Percentiles rank a stretch among this genome's conserved stretches.
Conservation (phyloP, 352 stramenopile species). For the Phytophthora agathidicida region DNA sequence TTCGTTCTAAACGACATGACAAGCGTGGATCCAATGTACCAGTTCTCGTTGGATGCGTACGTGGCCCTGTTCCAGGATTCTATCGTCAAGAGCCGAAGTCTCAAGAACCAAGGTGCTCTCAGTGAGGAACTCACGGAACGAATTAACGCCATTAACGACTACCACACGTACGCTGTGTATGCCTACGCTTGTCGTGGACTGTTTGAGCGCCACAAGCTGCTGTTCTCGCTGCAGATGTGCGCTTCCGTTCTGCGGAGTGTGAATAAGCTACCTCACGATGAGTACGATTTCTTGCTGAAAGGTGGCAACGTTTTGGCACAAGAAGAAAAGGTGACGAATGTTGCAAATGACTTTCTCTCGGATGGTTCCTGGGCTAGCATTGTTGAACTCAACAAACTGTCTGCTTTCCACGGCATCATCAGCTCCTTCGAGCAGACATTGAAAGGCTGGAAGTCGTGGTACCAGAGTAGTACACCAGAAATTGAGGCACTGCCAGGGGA, state of each 20-base stretch:
- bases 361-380: conserved; percentile 90
- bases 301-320: conserved; percentile 74
- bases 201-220: conserved; percentile 96
- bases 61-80: conserved; percentile 95
- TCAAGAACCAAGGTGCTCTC: conserved; percentile 81
- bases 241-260: conserved; percentile 92
- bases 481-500: conserved; percentile 90
- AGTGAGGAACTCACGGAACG: conserved; percentile 86
- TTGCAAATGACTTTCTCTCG: conserved; percentile 86
- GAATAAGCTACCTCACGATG: conserved; percentile 91
- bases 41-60: conserved; percentile 96
- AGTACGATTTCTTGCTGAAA: conserved; percentile 96
- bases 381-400: conserved; percentile 92
- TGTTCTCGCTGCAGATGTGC: conserved; percentile 96
- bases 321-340: conserved; percentile 83
- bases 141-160: conserved; percentile 95
- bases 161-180: conserved; percentile 96
- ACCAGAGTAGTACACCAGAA: conserved; percentile 90
- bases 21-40: conserved; percentile 97
- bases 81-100: conserved; percentile 87
- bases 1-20: conserved; percentile 97
- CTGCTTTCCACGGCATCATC: conserved; percentile 88
- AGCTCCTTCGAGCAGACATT: conserved; percentile 90
- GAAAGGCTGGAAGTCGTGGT: conserved; percentile 87
- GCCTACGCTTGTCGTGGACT: conserved; percentile 94